Evolutionary conservation across 805 yeast genomes (phyloP).

Genomic region (Hanseniaspora hatyaiensis): DNA sequence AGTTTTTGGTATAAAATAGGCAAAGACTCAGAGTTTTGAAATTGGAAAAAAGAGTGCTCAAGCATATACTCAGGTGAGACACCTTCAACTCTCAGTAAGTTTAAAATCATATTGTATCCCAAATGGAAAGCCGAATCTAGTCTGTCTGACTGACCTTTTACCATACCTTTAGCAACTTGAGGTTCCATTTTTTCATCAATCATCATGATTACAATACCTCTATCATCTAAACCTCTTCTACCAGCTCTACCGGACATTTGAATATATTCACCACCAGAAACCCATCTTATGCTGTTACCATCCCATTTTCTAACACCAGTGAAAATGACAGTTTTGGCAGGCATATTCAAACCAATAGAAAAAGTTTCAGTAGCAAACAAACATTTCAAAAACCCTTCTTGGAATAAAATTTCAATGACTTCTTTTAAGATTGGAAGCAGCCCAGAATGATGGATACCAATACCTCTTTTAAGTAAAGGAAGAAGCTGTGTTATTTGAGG

Average conservation of each 20-base stretch:
- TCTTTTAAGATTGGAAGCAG: conserved; percentile 85
- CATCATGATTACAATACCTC: conserved; percentile 99
- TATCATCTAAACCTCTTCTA: conserved; percentile 97
- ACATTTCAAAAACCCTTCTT: conserved; percentile 89
- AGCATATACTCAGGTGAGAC: conserved; percentile 96
- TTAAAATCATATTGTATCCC: conserved; percentile 94
- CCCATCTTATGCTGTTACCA: conserved; percentile 96
- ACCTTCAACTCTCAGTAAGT: conserved; percentile 93
- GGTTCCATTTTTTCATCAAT: conserved; percentile 99
- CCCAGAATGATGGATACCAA: conserved; percentile 98
- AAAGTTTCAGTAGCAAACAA: conserved; percentile 96
- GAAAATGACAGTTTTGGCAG: conserved; percentile 96
- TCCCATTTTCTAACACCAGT: conserved; percentile 98
- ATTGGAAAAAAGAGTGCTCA: conserved; percentile 86
- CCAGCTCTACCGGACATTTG: conserved; percentile 99
- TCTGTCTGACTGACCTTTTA: conserved; percentile 96
- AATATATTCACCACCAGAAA: conserved; percentile 97
- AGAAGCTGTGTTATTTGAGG: conserved; percentile 90
- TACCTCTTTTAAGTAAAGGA: conserved; percentile 85
- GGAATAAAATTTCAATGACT: conserved; percentile 90
- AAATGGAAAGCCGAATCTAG: conserved; percentile 94
- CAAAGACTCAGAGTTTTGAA: conserved; percentile 83
- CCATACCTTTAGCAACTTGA: conserved; percentile 98
- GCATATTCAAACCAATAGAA: conserved; percentile 97
- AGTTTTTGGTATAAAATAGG: conserved; percentile 68